Conservation (phyloP, 148 eudicot genomes). For the Vaccinium darrowii region DNA sequence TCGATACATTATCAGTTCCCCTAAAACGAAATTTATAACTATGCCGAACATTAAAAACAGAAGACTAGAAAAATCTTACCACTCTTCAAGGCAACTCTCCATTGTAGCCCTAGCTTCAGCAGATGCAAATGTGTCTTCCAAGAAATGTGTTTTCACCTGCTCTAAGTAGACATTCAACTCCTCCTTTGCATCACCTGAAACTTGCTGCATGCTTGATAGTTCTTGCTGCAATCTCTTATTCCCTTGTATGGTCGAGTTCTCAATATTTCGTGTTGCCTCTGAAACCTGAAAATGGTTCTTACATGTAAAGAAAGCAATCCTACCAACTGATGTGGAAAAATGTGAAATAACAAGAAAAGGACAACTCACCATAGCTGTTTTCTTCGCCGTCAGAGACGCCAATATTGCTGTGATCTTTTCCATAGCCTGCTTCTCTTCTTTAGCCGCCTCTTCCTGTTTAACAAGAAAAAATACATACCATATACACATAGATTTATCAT, state of each 20-base stretch:
- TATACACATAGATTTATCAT: neutral
- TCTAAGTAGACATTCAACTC: constrained; percentile 51
- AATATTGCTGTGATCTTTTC: constrained; percentile 64
- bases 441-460: constrained; percentile 66
- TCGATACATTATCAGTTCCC: neutral
- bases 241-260: constrained; percentile 36
- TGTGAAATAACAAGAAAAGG: neutral
- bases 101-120: constrained; percentile 50
- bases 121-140: constrained; percentile 54
- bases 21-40: neutral
- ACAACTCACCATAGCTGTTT: constrained; percentile 44
- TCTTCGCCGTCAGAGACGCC: constrained; percentile 52
- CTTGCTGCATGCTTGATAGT: constrained; percentile 52
- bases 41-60: neutral
- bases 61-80: constrained; percentile 46
- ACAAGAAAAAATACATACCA: neutral
- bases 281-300: constrained; percentile 53
- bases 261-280: constrained; percentile 49
- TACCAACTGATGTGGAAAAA: neutral
- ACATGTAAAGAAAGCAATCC: neutral
- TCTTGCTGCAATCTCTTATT: constrained; percentile 41
- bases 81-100: constrained; percentile 53
- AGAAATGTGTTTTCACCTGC: constrained; percentile 43
- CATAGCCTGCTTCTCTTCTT: constrained; percentile 68
- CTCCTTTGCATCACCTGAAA: constrained; percentile 48